These are phyloP conservation scores for Phialophora chinensis DNA, from an alignment of 2,329 filamentous ascomycete species.

Conservation along the genomic window DNA sequence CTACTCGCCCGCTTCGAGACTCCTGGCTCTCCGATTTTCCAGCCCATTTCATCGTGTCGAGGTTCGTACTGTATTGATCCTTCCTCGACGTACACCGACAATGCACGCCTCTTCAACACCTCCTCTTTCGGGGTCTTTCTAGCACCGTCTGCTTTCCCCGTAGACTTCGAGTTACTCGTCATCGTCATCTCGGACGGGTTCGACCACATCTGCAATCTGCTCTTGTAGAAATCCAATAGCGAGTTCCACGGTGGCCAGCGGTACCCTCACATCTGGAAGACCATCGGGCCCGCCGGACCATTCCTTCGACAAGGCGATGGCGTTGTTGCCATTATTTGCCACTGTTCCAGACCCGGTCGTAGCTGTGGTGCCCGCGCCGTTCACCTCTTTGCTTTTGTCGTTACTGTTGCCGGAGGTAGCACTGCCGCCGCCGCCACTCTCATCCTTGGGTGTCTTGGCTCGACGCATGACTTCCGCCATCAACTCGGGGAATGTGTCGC, in stretches of 20 bases:
- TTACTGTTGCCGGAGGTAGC: conserved; percentile 33
- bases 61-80: neutral
- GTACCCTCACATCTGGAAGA: conserved; percentile 55
- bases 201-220: conserved; percentile 59
- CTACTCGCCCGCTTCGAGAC: neutral
- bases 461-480: conserved; percentile 59
- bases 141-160: neutral
- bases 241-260: conserved; percentile 55
- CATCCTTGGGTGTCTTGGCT: conserved; percentile 43
- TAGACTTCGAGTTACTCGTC: conserved; percentile 24
- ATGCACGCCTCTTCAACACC: neutral
- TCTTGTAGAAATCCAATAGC: conserved; percentile 59
- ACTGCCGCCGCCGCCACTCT: conserved; percentile 43
- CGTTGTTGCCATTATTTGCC: conserved; percentile 33
- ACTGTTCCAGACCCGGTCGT: conserved; percentile 6
- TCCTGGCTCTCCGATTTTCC: neutral
- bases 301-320: conserved; percentile 45
- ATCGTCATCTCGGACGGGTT: conserved; percentile 52
- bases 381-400: conserved; percentile 22
- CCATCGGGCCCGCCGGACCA: conserved; percentile 46
- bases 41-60: neutral
- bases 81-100: conserved; percentile 2
- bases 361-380: conserved; percentile 6
- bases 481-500: conserved; percentile 63
- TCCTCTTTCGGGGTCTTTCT: neutral